Evolutionary conservation across 2,329 filamentous ascomycete genomes (phyloP).

Genomic region (Fusarium haematococcum): DNA sequence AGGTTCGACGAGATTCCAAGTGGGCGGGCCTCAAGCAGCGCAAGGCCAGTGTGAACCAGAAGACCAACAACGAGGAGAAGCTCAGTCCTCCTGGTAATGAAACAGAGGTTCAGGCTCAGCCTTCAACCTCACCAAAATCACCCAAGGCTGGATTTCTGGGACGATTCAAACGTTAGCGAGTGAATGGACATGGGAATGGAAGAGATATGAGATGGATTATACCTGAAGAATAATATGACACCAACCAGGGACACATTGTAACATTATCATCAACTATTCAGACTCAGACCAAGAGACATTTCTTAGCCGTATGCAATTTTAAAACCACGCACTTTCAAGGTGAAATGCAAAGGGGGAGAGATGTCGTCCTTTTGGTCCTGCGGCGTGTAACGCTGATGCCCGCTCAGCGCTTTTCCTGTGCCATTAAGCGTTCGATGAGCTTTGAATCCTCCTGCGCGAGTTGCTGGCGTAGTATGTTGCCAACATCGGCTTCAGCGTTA

Average conservation of each 20-base stretch:
- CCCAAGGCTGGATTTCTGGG: slow-evolving; percentile 56
- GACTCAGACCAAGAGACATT: slow-evolving; percentile 13
- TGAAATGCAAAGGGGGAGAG: neutral
- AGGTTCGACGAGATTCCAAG: slow-evolving; percentile 58
- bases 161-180: slow-evolving; percentile 57
- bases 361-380: neutral
- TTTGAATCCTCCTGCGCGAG: slow-evolving; percentile 60
- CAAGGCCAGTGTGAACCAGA: slow-evolving; percentile 50
- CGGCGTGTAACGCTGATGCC: neutral
- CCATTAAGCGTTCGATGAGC: slow-evolving; percentile 62
- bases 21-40: slow-evolving; percentile 60
- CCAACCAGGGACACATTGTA: slow-evolving; percentile 31
- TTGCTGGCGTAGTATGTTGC: slow-evolving; percentile 57
- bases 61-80: slow-evolving; percentile 38
- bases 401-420: slow-evolving; percentile 54
- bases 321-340: neutral
- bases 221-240: slow-evolving; percentile 11
- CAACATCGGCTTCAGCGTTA: slow-evolving; percentile 47
- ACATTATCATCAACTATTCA: slow-evolving; percentile 31
- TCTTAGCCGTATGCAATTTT: neutral
- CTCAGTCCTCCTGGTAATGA: slow-evolving; percentile 5
- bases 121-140: slow-evolving; percentile 46
- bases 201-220: slow-evolving; percentile 1
- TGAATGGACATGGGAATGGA: neutral
- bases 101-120: neutral